Base-by-base conservation (phyloP, 1,284 basidiomycete species). In the Malassezia brasiliensis region DNA sequence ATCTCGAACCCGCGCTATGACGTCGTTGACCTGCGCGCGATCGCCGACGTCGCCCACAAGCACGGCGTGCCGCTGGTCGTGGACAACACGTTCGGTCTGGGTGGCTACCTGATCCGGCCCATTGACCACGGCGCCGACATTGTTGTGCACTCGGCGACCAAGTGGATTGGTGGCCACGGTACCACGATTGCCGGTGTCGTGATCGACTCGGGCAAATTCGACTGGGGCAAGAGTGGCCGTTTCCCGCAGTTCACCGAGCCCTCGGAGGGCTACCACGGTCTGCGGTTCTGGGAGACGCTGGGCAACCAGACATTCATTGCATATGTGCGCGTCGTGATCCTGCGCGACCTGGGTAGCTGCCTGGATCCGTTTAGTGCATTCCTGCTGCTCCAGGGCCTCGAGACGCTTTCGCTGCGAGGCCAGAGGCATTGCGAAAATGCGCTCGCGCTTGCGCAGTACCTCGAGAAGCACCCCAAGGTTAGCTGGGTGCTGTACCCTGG, bases 131-230 rank as follows among this genome's bases (percentile, higher is more conserved):
- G 88, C 25, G 88, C 87, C 40, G 85, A 91, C 68, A 86, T 91
- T 54, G 80, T 90, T 80, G 85, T 88, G 7, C 85, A 90, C 77
- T 86, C 84, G 56, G 87, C 87, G 0, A 90, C 88, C 3, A 90
- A 91, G 74, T 90, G 88, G 88, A 88, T 90, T 49, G 85, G 87
- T 30, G 87, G 88, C 0, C 88, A 89, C 72, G 88, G 88, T 54
- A 90, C 85, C 2, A 88, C 87, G 25, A 88, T 91, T 48, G 88
- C 80, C 5, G 89, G 89, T 56, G 83, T 90, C 19, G 79, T 91
- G 59, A 74, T 90, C 51, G 88, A 89, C 73, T 81, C 82, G 22
- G 88, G 88, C 51, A 89, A 72, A 65, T 90, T 90, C 67, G 83
- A 91, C 79, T 93, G 88, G 88, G 77, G 80, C 12, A 78, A 77